Conservation (phyloP, 192 early-diverging fungal genomes). For the Gaertneriomyces semiglobifer region DNA sequence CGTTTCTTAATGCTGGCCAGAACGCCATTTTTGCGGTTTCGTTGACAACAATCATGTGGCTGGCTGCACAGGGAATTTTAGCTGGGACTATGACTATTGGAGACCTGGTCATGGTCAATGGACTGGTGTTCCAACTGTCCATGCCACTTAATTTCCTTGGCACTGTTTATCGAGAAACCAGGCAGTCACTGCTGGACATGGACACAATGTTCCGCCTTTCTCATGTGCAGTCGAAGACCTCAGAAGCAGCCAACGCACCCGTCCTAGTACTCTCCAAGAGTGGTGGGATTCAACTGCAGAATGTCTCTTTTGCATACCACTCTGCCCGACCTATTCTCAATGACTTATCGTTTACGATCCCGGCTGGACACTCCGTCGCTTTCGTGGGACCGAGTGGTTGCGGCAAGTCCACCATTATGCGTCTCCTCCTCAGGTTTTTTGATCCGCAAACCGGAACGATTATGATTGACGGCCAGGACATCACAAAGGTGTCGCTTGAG, state of each 20-base stretch:
- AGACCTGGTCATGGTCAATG: slow-evolving; percentile 98
- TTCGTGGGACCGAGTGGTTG: slow-evolving; percentile 94
- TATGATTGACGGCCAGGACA: slow-evolving; percentile 79
- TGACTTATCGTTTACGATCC: slow-evolving; percentile 77
- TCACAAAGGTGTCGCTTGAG: slow-evolving; percentile 73
- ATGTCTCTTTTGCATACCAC: slow-evolving; percentile 88
- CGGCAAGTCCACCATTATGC: slow-evolving; percentile 67
- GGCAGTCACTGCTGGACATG: slow-evolving; percentile 96
- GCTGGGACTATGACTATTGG: slow-evolving; percentile 83
- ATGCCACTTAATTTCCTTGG: slow-evolving; percentile 97
- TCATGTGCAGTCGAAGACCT: slow-evolving; percentile 49
- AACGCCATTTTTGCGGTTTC: slow-evolving; percentile 90
- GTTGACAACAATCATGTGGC: slow-evolving; percentile 93
- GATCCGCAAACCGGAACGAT: slow-evolving; percentile 80
- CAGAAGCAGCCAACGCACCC: slow-evolving; percentile 28
- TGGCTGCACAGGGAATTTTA: slow-evolving; percentile 86
- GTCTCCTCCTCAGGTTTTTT: slow-evolving; percentile 91
- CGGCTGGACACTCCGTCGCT: slow-evolving; percentile 79
- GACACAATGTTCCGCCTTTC: slow-evolving; percentile 90
- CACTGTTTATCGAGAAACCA: slow-evolving; percentile 93
- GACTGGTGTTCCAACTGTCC: slow-evolving; percentile 95
- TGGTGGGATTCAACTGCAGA: slow-evolving; percentile 80
- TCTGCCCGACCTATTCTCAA: slow-evolving; percentile 55
- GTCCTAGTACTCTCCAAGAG: slow-evolving; percentile 33
- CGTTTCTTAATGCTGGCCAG: slow-evolving; percentile 93